Evolutionary conservation across 169 alveolate genomes (phyloP).

Genomic region (Cryptosporidium tyzzeri): DNA sequence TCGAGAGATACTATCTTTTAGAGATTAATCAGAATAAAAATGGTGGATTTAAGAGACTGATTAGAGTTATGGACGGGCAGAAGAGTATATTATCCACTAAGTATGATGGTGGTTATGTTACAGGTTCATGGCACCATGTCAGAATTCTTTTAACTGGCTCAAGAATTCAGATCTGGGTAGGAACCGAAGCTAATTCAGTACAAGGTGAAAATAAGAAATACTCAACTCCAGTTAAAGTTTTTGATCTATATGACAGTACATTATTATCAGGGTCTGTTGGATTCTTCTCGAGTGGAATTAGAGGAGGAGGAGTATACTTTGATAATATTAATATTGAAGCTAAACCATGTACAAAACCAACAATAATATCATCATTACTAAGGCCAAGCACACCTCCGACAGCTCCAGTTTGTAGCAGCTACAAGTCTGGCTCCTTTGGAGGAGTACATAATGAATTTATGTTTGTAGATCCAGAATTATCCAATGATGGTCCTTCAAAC

Average conservation of each 20-base stretch:
- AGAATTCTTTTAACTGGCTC: slow-evolving; percentile 76
- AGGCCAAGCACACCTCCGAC: slow-evolving; percentile 67
- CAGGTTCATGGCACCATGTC: slow-evolving; percentile 85
- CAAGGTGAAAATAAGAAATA: slow-evolving; percentile 23
- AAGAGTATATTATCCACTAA: slow-evolving; percentile 87
- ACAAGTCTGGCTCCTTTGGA: slow-evolving; percentile 74
- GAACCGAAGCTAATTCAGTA: slow-evolving; percentile 17
- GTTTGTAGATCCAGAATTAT: slow-evolving; percentile 65
- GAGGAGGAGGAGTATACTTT: slow-evolving; percentile 68
- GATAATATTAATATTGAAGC: slow-evolving; percentile 64
- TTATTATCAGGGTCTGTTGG: slow-evolving; percentile 68
- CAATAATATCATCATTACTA: slow-evolving; percentile 29
- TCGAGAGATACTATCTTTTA: slow-evolving; percentile 82
- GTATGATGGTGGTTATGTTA: slow-evolving; percentile 80
- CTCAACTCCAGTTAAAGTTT: slow-evolving; percentile 53
- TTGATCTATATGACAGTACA: slow-evolving; percentile 56
- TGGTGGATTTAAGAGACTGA: slow-evolving; percentile 87
- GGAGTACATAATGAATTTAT: slow-evolving; percentile 70
- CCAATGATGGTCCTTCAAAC: slow-evolving; percentile 72
- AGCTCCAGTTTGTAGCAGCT: slow-evolving; percentile 75
- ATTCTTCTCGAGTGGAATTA: slow-evolving; percentile 64
- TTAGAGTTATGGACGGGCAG: slow-evolving; percentile 86
- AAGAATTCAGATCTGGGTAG: slow-evolving; percentile 71
- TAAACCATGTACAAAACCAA: slow-evolving; percentile 65
- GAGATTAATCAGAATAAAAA: slow-evolving; percentile 80